Conservation (phyloP, 1,284 basidiomycete species). For the Fomitopsis schrenkii region DNA sequence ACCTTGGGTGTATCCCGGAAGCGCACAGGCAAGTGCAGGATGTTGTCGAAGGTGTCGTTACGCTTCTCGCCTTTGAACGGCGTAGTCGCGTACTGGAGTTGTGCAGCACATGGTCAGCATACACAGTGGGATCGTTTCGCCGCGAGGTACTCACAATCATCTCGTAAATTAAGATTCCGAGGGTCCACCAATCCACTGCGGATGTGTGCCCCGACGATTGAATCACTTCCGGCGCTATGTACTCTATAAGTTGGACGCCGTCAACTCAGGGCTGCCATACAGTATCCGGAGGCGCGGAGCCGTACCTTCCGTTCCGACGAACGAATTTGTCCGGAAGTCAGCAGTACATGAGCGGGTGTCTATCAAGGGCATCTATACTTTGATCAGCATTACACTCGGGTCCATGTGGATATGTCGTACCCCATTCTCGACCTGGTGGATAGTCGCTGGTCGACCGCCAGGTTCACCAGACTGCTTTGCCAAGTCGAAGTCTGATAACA, state of each 20-base stretch:
- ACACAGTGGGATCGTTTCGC: background rate
- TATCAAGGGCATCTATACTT: slow-evolving; percentile 73
- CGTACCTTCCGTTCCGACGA: slow-evolving; percentile 95
- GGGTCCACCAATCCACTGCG: slow-evolving; percentile 99
- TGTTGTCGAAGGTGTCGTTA: slow-evolving; percentile 95
- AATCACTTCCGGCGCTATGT: slow-evolving; percentile 99
- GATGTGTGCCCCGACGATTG: slow-evolving; percentile 96
- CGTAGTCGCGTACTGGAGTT: slow-evolving; percentile 85
- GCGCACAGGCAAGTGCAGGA: slow-evolving; percentile 81
- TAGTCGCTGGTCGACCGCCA: slow-evolving; percentile 85
- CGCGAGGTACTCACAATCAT: slow-evolving; percentile 84
- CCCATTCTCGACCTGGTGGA: slow-evolving; percentile 89
- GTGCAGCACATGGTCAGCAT: slow-evolving; percentile 9
- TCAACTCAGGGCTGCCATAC: slow-evolving; percentile 1
- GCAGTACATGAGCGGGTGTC: slow-evolving; percentile 98
- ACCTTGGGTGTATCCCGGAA: slow-evolving; percentile 88
- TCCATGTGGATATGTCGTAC: slow-evolving; percentile 36
- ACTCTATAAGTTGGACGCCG: slow-evolving; percentile 53
- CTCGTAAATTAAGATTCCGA: slow-evolving; percentile 98
- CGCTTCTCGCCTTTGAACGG: slow-evolving; percentile 98
- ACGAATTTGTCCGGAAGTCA: slow-evolving; percentile 97
- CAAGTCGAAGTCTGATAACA: slow-evolving; percentile 99
- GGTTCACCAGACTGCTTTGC: slow-evolving; percentile 92
- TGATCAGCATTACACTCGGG: slow-evolving; percentile 14
- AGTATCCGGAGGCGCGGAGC: slow-evolving; percentile 18